Conservation (phyloP, 2,329 filamentous ascomycete genomes). For the Ceratocystis cacaofunesta region DNA sequence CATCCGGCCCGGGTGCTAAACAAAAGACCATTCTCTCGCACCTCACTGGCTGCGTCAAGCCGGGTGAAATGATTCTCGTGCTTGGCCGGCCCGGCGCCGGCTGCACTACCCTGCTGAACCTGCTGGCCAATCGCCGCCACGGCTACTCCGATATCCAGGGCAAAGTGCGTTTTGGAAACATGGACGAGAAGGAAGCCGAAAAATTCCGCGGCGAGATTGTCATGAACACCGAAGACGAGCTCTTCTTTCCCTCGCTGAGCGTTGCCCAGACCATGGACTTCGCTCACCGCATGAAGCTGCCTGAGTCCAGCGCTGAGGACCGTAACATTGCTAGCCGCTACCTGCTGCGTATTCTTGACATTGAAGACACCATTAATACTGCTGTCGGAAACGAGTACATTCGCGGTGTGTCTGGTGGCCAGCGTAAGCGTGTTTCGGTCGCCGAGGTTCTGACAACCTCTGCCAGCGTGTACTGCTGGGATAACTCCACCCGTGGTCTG, state of each 20-base stretch:
- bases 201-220: conserved; percentile 44
- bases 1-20: conserved; percentile 19
- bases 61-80: conserved; percentile 58
- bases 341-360: conserved; percentile 46
- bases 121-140: conserved; percentile 47
- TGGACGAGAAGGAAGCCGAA: conserved; percentile 33
- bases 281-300: conserved; percentile 46
- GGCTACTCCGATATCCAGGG: conserved; percentile 45
- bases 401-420: conserved; percentile 59
- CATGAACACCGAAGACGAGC: conserved; percentile 56
- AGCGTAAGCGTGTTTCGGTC: conserved; percentile 53
- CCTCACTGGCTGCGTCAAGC: conserved; percentile 53
- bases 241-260: conserved; percentile 51
- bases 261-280: conserved; percentile 59
- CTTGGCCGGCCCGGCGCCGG: conserved; percentile 54
- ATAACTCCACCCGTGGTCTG: conserved; percentile 59
- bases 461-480: conserved; percentile 47
- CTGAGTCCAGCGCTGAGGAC: conserved; percentile 31
- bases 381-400: conserved; percentile 61
- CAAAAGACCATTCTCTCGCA: conserved; percentile 44
- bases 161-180: conserved; percentile 41
- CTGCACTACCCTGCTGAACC: conserved; percentile 56
- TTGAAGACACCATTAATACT: conserved; percentile 58
- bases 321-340: conserved; percentile 36
- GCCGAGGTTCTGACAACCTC: conserved; percentile 44